Evolutionary conservation across 179 eudicot species (phyloP).

Genomic region (Sideroxylon spinosum): DNA sequence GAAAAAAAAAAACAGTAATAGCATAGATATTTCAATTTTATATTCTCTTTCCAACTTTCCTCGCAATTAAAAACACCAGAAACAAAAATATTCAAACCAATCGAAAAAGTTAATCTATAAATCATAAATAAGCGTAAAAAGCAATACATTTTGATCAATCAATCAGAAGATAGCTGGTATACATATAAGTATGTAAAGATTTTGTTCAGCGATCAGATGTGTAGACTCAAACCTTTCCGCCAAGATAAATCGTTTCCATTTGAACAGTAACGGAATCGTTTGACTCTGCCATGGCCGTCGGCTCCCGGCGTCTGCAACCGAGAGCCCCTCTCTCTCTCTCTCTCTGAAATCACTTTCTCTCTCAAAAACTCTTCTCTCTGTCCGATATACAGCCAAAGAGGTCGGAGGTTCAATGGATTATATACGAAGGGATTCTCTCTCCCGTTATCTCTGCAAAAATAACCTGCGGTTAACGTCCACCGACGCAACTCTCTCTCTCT

Average conservation of each 20-base stretch:
- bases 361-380: constrained; percentile 21
- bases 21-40: neutral
- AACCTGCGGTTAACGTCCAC: constrained; percentile 26
- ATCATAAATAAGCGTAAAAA: neutral
- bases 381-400: neutral
- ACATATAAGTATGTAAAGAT: no score
- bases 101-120: neutral
- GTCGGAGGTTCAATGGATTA: constrained; percentile 26
- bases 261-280: constrained; percentile 66
- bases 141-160: neutral
- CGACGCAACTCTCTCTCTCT: constrained; percentile 22
- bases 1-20: neutral
- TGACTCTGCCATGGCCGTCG: constrained; percentile 65
- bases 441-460: constrained; percentile 13
- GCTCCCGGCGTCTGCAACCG: constrained; percentile 25
- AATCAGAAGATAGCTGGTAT: neutral
- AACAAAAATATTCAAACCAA: neutral
- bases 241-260: constrained; percentile 81
- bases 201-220: neutral
- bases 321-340: constrained; percentile 20
- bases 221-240: constrained; percentile 66
- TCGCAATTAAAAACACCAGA: neutral
- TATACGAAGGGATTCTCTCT: constrained; percentile 36
- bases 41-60: neutral
- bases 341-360: constrained; percentile 17